A percentile compares a stretch with the other conserved stretches of the same genome.
Conservation (phyloP, 345 rosid genomes). For the Kandelia obovata region DNA sequence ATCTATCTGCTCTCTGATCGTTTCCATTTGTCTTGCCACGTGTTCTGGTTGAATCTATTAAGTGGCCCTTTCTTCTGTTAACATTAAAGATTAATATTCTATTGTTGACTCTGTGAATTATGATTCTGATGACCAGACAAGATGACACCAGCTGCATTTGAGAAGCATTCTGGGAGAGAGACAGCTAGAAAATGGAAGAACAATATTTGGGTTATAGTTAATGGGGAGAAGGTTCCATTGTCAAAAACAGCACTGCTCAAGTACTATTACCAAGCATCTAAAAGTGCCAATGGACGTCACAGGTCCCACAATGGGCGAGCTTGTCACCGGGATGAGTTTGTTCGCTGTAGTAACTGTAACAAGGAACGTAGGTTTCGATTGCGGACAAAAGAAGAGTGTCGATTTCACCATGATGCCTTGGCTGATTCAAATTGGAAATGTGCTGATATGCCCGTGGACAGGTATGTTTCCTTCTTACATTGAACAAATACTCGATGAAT, state of each 20-base stretch:
- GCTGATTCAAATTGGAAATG: conserved; percentile 77
- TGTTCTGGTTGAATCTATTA: not conserved
- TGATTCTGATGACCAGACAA: conserved; percentile 53
- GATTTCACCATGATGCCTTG: conserved; percentile 78
- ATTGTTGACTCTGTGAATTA: conserved; percentile 24
- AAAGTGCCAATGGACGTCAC: conserved; percentile 58
- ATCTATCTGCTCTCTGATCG: not conserved
- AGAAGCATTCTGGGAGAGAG: conserved; percentile 99
- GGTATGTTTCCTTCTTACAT: conserved; percentile 39
- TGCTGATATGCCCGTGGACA: conserved; percentile 65
- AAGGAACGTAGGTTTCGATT: conserved; percentile 86
- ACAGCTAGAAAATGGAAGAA: conserved; percentile 99
- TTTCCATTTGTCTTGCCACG: not conserved
- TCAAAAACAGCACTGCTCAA: conserved; percentile 87
- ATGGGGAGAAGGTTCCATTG: conserved; percentile 89
- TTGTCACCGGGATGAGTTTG: conserved; percentile 81
- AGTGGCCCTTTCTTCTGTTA: too few relatives aligned
- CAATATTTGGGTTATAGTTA: conserved; percentile 89
- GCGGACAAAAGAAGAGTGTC: conserved; percentile 75
- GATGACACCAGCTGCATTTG: conserved; percentile 95
- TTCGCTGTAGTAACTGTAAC: conserved; percentile 63
- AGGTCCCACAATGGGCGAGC: conserved; percentile 66
- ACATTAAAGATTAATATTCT: conserved; percentile 2
- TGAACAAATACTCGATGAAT: not conserved
- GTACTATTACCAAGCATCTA: conserved; percentile 73